Evolutionary conservation across 352 stramenopile genomes (phyloP).

Genomic region (Pythium scleroteichum): DNA sequence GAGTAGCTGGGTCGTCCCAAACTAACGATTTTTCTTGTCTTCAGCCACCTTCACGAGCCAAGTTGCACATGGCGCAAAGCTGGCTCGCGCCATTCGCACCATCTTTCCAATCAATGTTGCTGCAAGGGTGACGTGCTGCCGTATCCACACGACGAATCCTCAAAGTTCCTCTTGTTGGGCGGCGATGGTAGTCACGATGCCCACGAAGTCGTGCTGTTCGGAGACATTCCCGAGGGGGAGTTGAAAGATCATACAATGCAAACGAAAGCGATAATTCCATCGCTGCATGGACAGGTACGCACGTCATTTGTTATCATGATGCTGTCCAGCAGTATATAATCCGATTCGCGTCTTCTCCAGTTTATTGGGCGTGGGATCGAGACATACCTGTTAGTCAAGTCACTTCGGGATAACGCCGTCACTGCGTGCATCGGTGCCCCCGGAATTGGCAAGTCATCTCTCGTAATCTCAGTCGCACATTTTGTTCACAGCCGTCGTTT

Average conservation of each 20-base stretch:
- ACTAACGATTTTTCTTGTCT: not conserved
- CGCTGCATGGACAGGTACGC: constrained; percentile 64
- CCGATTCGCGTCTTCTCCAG: constrained; percentile 22
- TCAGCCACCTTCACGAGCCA: constrained; percentile 69
- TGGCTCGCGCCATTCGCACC: constrained; percentile 64
- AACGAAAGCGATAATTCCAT: constrained; percentile 67
- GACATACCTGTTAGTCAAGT: constrained; percentile 75
- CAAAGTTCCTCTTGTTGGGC: constrained; percentile 79
- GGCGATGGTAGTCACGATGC: constrained; percentile 28
- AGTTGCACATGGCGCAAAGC: constrained; percentile 64
- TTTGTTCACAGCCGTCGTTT: constrained; percentile 75
- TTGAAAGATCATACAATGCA: constrained; percentile 56
- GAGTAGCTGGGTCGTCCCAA: too few species aligned
- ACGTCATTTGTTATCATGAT: too few species aligned
- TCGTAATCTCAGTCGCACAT: constrained; percentile 79
- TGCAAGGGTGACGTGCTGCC: constrained; percentile 62
- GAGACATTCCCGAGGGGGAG: constrained; percentile 58
- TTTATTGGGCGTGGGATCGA: constrained; percentile 81
- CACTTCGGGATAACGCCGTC: constrained; percentile 57
- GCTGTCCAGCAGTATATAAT: too few species aligned
- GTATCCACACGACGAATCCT: constrained; percentile 80
- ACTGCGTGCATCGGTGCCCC: constrained; percentile 75
- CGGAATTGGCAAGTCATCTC: constrained; percentile 80
- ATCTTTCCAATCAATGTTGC: constrained; percentile 62
- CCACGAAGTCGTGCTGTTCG: constrained; percentile 75